Percentiles rank a stretch among this genome's conserved stretches.
phyloP scores from a whole-genome alignment of 2,329 filamentous ascomycete genomes.

The Cryphonectria carpinicola region DNA sequence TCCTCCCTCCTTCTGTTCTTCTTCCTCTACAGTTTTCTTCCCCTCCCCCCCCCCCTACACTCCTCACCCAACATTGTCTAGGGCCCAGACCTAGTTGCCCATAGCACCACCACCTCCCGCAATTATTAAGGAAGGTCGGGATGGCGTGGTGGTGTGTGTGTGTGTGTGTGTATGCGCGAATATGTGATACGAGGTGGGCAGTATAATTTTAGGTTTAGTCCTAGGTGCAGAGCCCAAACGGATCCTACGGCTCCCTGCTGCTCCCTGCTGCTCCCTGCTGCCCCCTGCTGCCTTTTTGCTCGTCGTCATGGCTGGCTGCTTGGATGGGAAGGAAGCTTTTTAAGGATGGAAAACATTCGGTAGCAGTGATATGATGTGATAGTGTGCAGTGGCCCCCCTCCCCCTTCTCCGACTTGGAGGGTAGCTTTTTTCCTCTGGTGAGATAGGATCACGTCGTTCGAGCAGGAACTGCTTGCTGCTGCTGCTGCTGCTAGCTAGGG shows the following conservation, averaged over 20 bases:
- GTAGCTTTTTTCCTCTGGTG: background rate
- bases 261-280: background rate
- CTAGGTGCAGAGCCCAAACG: background rate
- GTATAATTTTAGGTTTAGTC: slow-evolving; percentile 3
- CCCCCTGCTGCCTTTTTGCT: background rate
- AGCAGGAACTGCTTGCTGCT: background rate
- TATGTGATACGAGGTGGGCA: background rate
- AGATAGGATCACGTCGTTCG: background rate
- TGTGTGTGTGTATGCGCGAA: background rate
- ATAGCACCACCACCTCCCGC: background rate
- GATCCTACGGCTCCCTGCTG: background rate
- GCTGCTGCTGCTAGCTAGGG: background rate
- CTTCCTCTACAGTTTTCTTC: background rate
- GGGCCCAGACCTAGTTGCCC: background rate
- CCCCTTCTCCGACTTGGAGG: background rate
- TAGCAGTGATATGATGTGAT: background rate
- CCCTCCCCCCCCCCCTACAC: background rate
- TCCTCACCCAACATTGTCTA: no score
- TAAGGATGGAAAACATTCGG: background rate
- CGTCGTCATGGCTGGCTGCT: background rate
- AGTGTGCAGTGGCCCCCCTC: background rate
- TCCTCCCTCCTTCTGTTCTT: background rate
- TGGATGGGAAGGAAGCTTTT: background rate
- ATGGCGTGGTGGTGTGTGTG: background rate
- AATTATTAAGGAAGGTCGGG: background rate